These are phyloP conservation scores for Tulasnella sp. DNA, from an alignment of 768 basidiomycete genomes.

Conservation along the genomic window DNA sequence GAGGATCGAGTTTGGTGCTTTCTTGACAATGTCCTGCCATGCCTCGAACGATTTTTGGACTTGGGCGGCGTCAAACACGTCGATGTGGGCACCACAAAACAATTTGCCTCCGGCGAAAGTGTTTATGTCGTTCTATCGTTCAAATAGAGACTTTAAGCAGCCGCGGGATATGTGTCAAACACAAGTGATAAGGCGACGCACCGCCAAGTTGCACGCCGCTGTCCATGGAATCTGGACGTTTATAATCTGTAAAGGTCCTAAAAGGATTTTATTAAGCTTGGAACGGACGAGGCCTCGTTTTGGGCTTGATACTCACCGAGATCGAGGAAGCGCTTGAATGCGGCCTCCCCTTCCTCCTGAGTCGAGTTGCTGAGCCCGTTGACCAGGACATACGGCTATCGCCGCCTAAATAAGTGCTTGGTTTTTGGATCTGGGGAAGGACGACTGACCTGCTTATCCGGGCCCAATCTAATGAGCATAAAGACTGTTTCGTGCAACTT, in stretches of 20 bases:
- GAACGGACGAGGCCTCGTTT: too few species aligned
- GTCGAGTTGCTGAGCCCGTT: background rate
- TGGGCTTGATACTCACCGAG: slow-evolving; percentile 18
- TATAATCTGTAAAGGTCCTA: background rate
- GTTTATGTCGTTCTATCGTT: background rate
- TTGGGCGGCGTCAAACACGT: background rate
- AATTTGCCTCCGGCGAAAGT: background rate
- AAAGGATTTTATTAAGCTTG: background rate
- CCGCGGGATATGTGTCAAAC: background rate
- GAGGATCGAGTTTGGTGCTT: background rate
- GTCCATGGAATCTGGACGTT: background rate
- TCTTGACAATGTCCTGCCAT: background rate
- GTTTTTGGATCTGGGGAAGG: background rate
- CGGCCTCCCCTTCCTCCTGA: slow-evolving; percentile 17
- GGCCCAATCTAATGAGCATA: background rate
- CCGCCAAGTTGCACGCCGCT: background rate
- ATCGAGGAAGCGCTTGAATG: background rate
- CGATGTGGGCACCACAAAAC: background rate
- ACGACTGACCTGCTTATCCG: slow-evolving; percentile 7
- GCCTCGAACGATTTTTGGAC: slow-evolving; percentile 18
- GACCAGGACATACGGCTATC: slow-evolving; percentile 18
- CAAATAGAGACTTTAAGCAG: too few species aligned
- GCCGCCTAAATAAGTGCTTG: background rate
- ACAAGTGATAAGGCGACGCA: background rate
- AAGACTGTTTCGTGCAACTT: slow-evolving; percentile 14